These are phyloP conservation scores for Penicillium crustosum DNA, from an alignment of 2,329 filamentous ascomycete species.

Conservation along the genomic window DNA sequence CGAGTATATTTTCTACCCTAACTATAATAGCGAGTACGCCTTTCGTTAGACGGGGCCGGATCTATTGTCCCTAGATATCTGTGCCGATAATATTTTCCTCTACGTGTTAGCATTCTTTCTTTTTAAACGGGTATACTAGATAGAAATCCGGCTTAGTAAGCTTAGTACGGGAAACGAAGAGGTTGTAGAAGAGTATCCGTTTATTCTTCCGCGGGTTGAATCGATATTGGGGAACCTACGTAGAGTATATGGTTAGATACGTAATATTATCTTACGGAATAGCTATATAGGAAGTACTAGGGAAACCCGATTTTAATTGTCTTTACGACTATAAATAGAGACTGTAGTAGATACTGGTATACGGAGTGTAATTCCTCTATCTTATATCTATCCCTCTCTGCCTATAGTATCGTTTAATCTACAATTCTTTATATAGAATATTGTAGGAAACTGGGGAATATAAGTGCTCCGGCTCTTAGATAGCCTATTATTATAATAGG, in stretches of 20 bases:
- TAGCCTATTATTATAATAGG: no score
- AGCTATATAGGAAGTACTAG: no score
- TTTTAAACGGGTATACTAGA: no score
- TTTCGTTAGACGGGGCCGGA: constrained; percentile 1
- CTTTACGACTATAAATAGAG: not conserved
- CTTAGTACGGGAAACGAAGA: not conserved
- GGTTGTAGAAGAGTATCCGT: constrained; percentile 1
- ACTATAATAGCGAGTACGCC: not conserved
- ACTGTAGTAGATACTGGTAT: no score
- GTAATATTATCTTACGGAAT: not conserved
- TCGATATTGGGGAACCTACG: not conserved
- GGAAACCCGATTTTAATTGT: not conserved
- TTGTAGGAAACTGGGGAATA: not conserved
- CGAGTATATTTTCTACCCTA: not conserved
- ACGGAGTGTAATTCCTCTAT: not conserved
- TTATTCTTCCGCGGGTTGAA: constrained; percentile 1
- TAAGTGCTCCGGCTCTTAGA: no score
- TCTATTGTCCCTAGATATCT: not conserved
- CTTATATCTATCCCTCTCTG: not conserved
- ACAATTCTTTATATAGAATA: not conserved
- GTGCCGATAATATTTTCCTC: not conserved
- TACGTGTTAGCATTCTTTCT: not conserved
- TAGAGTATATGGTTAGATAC: not conserved
- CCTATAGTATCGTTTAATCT: not conserved
- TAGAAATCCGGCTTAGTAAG: not conserved